Evolutionary conservation across 1,284 basidiomycete species (phyloP).

Genomic region (Earliella scabrosa): DNA sequence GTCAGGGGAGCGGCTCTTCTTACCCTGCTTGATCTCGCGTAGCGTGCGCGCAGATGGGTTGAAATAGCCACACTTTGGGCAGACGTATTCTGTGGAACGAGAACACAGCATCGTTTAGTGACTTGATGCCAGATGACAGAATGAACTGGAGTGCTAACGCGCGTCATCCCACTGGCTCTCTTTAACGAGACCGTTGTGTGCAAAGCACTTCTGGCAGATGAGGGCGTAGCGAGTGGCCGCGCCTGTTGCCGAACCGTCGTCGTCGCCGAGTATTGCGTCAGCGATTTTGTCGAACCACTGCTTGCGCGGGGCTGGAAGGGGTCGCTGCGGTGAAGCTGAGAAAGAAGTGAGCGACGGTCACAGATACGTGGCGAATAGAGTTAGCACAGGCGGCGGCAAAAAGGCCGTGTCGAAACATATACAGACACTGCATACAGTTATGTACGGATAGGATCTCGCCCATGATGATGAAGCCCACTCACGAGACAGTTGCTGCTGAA

Average conservation of each 20-base stretch:
- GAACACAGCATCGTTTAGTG: neutral
- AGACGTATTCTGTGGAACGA: slow-evolving; percentile 65
- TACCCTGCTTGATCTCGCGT: slow-evolving; percentile 30
- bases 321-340: slow-evolving; percentile 43
- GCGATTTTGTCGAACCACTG: slow-evolving; percentile 90
- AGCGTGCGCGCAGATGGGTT: slow-evolving; percentile 60
- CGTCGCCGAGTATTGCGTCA: slow-evolving; percentile 86
- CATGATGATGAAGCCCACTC: slow-evolving; percentile 20
- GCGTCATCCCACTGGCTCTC: slow-evolving; percentile 90
- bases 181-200: slow-evolving; percentile 93
- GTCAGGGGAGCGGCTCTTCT: slow-evolving; percentile 22
- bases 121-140: neutral
- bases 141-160: slow-evolving; percentile 58
- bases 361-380: neutral
- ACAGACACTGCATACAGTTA: neutral
- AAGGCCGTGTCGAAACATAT: neutral
- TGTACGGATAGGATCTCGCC: neutral
- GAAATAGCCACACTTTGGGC: slow-evolving; percentile 77
- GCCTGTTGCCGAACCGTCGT: slow-evolving; percentile 56
- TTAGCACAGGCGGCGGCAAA: neutral
- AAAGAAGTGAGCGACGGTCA: neutral
- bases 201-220: slow-evolving; percentile 92
- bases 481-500: slow-evolving; percentile 47
- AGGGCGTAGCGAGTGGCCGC: slow-evolving; percentile 82
- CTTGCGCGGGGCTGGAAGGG: slow-evolving; percentile 66